A percentile compares a stretch with the other conserved stretches of the same genome.
Evolutionary conservation across 495 filamentous ascomycete genomes (phyloP).

Genomic region (Penicilliopsis zonata): DNA sequence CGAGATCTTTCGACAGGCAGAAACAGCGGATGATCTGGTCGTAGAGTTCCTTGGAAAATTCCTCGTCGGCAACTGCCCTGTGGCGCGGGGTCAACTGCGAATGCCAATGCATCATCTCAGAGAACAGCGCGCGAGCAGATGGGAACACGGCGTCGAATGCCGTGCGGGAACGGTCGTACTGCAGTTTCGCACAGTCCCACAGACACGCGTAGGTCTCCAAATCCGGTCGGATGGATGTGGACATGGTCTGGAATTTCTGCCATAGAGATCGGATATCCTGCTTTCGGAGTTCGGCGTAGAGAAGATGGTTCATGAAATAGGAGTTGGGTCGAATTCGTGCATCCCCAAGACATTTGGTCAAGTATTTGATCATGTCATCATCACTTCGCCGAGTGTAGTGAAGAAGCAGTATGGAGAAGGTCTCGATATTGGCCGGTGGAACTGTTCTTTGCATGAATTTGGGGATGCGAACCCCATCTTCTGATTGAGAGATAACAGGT

Average conservation of each 20-base stretch:
- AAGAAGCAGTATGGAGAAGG: slow-evolving; percentile 61
- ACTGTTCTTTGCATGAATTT: slow-evolving; percentile 28
- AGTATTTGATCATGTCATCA: slow-evolving; percentile 38
- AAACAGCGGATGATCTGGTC: slow-evolving; percentile 46
- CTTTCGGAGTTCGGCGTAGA: slow-evolving; percentile 45
- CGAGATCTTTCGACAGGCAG: slow-evolving; percentile 38
- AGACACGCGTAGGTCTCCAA: slow-evolving; percentile 59
- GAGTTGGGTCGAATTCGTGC: slow-evolving; percentile 53
- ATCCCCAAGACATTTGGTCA: slow-evolving; percentile 43
- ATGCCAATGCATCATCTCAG: slow-evolving; percentile 47
- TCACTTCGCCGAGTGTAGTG: slow-evolving; percentile 54
- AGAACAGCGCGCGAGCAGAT: slow-evolving; percentile 43
- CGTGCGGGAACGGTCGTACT: slow-evolving; percentile 33
- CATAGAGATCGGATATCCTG: slow-evolving; percentile 39
- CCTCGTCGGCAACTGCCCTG: slow-evolving; percentile 12
- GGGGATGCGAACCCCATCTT: slow-evolving; percentile 16
- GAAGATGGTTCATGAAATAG: slow-evolving; percentile 65
- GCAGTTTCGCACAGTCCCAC: slow-evolving; percentile 46
- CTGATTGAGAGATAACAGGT: slow-evolving; percentile 8
- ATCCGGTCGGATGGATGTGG: slow-evolving; percentile 42
- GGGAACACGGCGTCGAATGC: slow-evolving; percentile 24
- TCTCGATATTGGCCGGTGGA: slow-evolving; percentile 58
- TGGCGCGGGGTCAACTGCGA: slow-evolving; percentile 17
- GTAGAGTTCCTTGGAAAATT: slow-evolving; percentile 41
- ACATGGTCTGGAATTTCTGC: slow-evolving; percentile 40